Conservation (phyloP, 1,284 basidiomycete species). For the Ceratobasidium sp. region DNA sequence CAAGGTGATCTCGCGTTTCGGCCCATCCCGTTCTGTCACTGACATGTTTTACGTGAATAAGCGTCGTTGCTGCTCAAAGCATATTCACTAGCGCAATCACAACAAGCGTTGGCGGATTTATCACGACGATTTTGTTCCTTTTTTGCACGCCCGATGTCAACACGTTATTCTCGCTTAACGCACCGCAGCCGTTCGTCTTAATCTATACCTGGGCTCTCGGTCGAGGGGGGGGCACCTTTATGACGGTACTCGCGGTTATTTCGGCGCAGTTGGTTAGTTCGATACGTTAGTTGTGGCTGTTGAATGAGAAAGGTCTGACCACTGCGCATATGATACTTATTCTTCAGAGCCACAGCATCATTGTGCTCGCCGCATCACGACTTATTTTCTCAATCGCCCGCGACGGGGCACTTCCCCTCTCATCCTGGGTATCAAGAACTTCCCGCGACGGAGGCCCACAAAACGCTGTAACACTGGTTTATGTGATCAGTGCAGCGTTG, state of each 20-base stretch:
- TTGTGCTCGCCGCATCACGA: slow-evolving; percentile 56
- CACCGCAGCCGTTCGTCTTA: slow-evolving; percentile 58
- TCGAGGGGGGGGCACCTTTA: slow-evolving; percentile 55
- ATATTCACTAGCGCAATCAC: slow-evolving; percentile 55
- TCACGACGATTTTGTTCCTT: slow-evolving; percentile 54
- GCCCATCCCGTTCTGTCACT: neutral
- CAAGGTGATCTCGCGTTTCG: slow-evolving; percentile 42
- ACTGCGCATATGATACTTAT: slow-evolving; percentile 54
- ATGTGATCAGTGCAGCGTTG: slow-evolving; percentile 52
- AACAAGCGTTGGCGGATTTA: slow-evolving; percentile 53
- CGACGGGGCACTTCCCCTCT: slow-evolving; percentile 57
- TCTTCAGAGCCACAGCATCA: neutral
- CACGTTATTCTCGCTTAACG: slow-evolving; percentile 52
- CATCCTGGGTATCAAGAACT: slow-evolving; percentile 55
- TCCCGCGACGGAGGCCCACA: slow-evolving; percentile 54
- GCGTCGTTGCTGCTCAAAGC: slow-evolving; percentile 54
- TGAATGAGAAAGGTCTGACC: slow-evolving; percentile 11
- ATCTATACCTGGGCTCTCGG: slow-evolving; percentile 56
- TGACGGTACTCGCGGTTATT: slow-evolving; percentile 56
- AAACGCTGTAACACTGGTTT: slow-evolving; percentile 54
- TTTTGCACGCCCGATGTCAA: slow-evolving; percentile 56
- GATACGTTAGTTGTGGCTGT: neutral
- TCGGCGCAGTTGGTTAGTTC: slow-evolving; percentile 51
- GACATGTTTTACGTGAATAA: slow-evolving; percentile 29
- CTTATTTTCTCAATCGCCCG: slow-evolving; percentile 58